Conservation (phyloP, 2,329 filamentous ascomycete species). For the Aspergillus aculeatus region DNA sequence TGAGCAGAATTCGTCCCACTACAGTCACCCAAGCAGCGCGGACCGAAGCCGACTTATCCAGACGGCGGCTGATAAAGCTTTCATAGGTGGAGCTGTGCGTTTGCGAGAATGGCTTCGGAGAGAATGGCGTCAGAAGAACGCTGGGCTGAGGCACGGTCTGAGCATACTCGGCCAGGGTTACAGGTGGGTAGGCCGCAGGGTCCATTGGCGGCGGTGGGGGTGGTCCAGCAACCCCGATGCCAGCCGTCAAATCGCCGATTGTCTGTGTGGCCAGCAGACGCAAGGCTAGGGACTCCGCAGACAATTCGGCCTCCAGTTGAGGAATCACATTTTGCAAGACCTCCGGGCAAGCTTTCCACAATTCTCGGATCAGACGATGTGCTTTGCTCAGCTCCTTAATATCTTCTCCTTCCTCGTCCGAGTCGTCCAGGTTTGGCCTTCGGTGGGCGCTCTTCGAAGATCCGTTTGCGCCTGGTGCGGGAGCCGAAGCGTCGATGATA, state of each 20-base stretch:
- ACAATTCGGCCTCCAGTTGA: constrained; percentile 87
- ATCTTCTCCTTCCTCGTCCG: constrained; percentile 74
- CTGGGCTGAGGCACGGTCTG: constrained; percentile 54
- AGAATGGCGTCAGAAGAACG: constrained; percentile 77
- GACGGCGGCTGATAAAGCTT: constrained; percentile 77
- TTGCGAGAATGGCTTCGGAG: constrained; percentile 85
- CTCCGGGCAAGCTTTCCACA: constrained; percentile 87
- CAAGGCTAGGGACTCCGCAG: constrained; percentile 82
- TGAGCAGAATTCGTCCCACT: constrained; percentile 82
- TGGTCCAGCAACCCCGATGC: constrained; percentile 86
- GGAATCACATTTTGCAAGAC: constrained; percentile 92
- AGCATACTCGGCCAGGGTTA: constrained; percentile 45
- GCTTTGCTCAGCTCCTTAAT: constrained; percentile 85
- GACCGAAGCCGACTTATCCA: constrained; percentile 81
- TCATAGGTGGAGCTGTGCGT: constrained; percentile 76
- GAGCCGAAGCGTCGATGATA: constrained; percentile 78
- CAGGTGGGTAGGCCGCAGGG: constrained; percentile 77
- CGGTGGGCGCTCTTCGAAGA: constrained; percentile 41
- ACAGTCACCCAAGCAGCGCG: constrained; percentile 83
- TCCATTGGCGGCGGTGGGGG: constrained; percentile 72
- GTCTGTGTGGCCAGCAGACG: constrained; percentile 89
- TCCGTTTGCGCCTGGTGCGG: constrained; percentile 56
- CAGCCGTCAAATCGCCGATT: constrained; percentile 89
- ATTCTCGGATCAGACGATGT: constrained; percentile 81
- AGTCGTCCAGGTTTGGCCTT: constrained; percentile 56